These are phyloP conservation scores for Kwoniella mangroviensis DNA, from an alignment of 768 basidiomycete genomes.

Conservation along the genomic window DNA sequence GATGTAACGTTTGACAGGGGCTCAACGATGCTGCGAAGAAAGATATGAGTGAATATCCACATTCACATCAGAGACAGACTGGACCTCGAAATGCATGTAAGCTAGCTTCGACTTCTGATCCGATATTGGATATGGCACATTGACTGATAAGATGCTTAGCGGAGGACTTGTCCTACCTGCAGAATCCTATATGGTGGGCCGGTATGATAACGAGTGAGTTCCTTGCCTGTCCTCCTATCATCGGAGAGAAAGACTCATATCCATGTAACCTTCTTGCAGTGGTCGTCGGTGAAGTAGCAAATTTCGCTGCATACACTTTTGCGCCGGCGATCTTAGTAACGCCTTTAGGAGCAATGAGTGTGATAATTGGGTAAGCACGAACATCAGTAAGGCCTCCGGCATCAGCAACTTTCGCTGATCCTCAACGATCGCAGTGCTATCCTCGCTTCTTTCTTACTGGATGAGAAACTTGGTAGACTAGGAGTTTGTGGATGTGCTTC, in stretches of 20 bases:
- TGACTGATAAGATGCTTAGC: slow-evolving; percentile 59
- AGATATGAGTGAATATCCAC: slow-evolving; percentile 33
- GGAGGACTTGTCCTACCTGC: slow-evolving; percentile 82
- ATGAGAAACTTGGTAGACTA: slow-evolving; percentile 91
- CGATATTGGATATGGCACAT: slow-evolving; percentile 53
- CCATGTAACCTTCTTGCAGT: slow-evolving; percentile 63
- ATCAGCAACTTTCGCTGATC: background rate
- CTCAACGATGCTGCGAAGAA: slow-evolving; percentile 79
- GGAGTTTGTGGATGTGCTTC: slow-evolving; percentile 63
- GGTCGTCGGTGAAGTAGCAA: slow-evolving; percentile 79
- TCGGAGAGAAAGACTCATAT: slow-evolving; percentile 23
- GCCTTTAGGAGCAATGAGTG: slow-evolving; percentile 93
- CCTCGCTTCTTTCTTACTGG: slow-evolving; percentile 87
- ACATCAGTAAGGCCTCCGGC: background rate
- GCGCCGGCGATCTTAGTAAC: slow-evolving; percentile 98
- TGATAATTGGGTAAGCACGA: slow-evolving; percentile 79
- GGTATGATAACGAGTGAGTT: slow-evolving; percentile 87
- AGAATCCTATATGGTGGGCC: slow-evolving; percentile 95
- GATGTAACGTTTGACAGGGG: slow-evolving; percentile 66
- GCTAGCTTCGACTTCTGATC: slow-evolving; percentile 8
- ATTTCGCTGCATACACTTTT: slow-evolving; percentile 95
- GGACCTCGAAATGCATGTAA: slow-evolving; percentile 38
- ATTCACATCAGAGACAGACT: slow-evolving; percentile 47
- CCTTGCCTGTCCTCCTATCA: background rate
- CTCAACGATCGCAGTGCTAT: slow-evolving; percentile 69